Evolutionary conservation across 73 alveolate species (phyloP), one percentile per base, ranked within the genome.

Genomic region (Paramecium bursaria): DNA sequence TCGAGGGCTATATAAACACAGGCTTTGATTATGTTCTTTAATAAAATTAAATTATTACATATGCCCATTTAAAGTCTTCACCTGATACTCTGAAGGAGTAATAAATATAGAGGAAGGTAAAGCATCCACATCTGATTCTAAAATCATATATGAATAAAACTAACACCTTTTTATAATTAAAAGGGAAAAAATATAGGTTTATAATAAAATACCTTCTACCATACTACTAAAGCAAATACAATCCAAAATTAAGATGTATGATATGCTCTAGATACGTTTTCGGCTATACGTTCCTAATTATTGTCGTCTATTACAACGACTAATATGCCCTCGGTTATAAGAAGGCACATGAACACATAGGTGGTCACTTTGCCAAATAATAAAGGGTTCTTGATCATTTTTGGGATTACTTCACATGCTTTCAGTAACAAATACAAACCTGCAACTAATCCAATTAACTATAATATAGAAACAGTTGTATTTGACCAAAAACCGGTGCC

Each of bases 241-340:
- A 67, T 57, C 82, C 82, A 67, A 26, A 67, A 67, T 42, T 67
- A 42, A 31, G 82, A 67, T 2, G 82, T 67, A 39, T 67, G 82
- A 67, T 35, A 67, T 2, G 82, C 35, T 57, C 76, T 57, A 0
- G 76, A 48, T 5, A 11, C 11, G 49, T 39, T 39, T 7, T 39
- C 49, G 5, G 11, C 11, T 11, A 39, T 39, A 7, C 49, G 5
- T 39, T 39, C 49, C 49, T 39, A 39, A n/a, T n/a, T n/a, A n/a
- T n/a, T n/a, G n/a, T n/a, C n/a, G n/a, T n/a, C n/a, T n/a, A n/a
- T 67, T 14, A 25, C 60, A 3, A 35, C 82, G 2, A 35, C 60
- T 19, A 35, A 39, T 5, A 67, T 27, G 33, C 82, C 82, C 44
- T 25, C 35, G 1, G 82, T 23, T n/a, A 67, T 42, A 1, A 39